phyloP scores from a whole-genome alignment of 2,329 filamentous ascomycete genomes.

The Xylariaceae sp. region DNA sequence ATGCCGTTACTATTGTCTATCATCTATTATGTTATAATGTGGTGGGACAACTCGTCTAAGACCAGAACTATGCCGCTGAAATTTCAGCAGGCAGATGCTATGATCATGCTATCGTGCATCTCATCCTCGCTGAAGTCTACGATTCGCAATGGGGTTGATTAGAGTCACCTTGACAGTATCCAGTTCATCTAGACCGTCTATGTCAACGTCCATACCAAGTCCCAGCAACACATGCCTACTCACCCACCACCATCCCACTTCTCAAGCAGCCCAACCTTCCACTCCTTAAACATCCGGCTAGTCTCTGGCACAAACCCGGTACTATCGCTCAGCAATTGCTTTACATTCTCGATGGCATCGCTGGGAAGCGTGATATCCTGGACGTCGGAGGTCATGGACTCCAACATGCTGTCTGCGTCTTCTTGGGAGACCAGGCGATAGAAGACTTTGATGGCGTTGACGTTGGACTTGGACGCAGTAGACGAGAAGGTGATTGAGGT shows the following conservation, averaged over 20 bases:
- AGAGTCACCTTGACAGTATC: too few relatives aligned
- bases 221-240: too few relatives aligned
- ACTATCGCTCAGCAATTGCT: constrained; percentile 42
- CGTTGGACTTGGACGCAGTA: constrained; percentile 27
- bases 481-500: constrained; percentile 51
- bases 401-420: constrained; percentile 47
- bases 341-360: constrained; percentile 45
- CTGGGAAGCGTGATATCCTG: constrained; percentile 56
- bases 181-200: too few relatives aligned
- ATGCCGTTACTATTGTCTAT: too few relatives aligned
- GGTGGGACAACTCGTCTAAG: too few relatives aligned
- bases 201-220: too few relatives aligned
- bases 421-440: constrained; percentile 41
- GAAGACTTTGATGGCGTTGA: constrained; percentile 50
- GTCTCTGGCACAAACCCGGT: constrained; percentile 49
- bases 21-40: too few relatives aligned
- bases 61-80: too few relatives aligned
- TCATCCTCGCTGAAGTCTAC: too few relatives aligned
- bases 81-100: too few relatives aligned
- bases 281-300: constrained; percentile 59
- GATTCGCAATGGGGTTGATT: too few relatives aligned
- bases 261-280: constrained; percentile 62
- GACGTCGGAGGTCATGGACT: constrained; percentile 51
- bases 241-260: constrained; percentile 37
- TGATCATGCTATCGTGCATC: too few relatives aligned